Evolutionary conservation across 2,329 filamentous ascomycete genomes (phyloP), one percentile per base, ranked within the genome.

Genomic region (Aaosphaeria pasadenensis): DNA sequence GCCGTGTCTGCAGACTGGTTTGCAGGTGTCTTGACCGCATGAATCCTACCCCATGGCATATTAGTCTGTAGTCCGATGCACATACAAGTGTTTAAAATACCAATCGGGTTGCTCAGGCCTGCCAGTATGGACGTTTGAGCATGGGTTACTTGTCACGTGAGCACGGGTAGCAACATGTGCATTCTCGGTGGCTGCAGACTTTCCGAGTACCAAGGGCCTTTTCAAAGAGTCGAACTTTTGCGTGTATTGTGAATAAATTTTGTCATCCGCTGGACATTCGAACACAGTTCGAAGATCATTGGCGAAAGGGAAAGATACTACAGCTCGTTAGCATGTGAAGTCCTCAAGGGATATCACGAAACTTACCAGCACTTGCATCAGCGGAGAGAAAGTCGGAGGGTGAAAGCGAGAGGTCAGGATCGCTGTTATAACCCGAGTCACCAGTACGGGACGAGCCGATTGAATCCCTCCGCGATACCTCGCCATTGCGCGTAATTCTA

Each of bases 391-490:
- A 49, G 17, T 64, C 61, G 17, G 62, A 49, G 6, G 61, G 61
- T 7, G 61, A 66, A 36, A 61, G 48, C 39, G 59, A 56, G 13
- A 56, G 40, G 30, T 66, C 62, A 6, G 54, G 53, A 30, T 66
- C 59, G 47, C 62, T 64, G 36, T 54, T 62, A 47, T 66, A 66
- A 5, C 63, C 63, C n/a, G 63, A 66, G 43, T 66, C 63, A 6
- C 55, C 48, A 6, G 63, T 64, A 40, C 54, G 56, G 5, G 57
- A 59, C 4, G 60, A 64, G 7, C 56, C 60, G 28, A 64, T 43
- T 32, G 58, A 63, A 43, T 64, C 63, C 45, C 62, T 52, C 39
- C 63, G 54, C 35, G 45, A 40, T 32, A 43, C 29, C 7, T 60
- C 57, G 28, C 48, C 44, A 5, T 44, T 61, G 35, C 44, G 53